Evolutionary conservation across 106 monocot species (phyloP).

Genomic region (Allium sativum): DNA sequence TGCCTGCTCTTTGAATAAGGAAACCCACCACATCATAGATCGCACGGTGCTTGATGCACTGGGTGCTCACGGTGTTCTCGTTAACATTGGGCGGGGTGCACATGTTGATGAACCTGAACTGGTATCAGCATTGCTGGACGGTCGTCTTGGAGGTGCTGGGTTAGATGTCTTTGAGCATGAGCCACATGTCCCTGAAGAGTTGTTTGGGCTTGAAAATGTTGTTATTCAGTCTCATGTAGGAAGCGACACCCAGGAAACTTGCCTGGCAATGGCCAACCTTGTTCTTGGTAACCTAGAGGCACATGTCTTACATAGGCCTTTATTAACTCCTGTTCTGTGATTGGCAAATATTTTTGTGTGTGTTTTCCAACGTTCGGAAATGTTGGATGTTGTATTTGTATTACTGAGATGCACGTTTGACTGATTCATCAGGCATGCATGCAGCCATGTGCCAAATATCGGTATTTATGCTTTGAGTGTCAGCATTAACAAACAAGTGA

Average conservation of each 20-base stretch:
- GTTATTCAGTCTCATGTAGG: conserved; percentile 65
- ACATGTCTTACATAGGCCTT: conserved; percentile 37
- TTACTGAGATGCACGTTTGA: background rate
- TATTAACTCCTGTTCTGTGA: conserved; percentile 57
- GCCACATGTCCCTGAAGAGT: conserved; percentile 40
- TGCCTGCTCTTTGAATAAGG: conserved; percentile 34
- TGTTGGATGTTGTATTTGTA: background rate
- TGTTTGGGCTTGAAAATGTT: conserved; percentile 52
- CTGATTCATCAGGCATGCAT: background rate
- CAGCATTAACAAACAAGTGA: no score
- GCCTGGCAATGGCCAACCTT: conserved; percentile 54
- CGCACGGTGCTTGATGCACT: conserved; percentile 44
- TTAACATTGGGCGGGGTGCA: conserved; percentile 54
- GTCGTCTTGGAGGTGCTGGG: conserved; percentile 59
- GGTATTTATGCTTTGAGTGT: no score
- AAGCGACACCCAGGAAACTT: conserved; percentile 40
- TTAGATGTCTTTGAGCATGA: conserved; percentile 66
- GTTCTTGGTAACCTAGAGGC: conserved; percentile 65
- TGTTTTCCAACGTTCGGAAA: background rate
- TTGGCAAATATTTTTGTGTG: background rate
- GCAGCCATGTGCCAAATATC: background rate
- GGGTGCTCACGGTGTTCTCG: conserved; percentile 42
- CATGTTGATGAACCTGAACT: conserved; percentile 65
- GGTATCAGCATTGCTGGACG: conserved; percentile 40
- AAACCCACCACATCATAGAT: conserved; percentile 44